phyloP scores from a whole-genome alignment of 345 rosid species.

The Gossypium longicalyx region DNA sequence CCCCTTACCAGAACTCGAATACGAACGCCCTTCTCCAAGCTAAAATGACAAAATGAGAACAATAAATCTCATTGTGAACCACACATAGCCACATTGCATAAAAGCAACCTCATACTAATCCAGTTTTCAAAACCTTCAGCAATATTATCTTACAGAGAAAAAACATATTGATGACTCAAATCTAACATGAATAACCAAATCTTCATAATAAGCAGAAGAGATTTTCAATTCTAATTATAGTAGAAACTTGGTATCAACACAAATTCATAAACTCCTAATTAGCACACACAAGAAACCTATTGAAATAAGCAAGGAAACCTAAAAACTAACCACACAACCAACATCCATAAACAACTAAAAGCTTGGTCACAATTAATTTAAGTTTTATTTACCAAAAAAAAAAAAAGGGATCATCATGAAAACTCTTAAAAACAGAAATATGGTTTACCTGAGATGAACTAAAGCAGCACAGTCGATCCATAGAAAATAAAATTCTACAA shows the following conservation, averaged over 20 bases:
- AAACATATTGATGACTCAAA: not conserved
- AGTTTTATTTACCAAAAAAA: not conserved
- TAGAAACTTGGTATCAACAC: not conserved
- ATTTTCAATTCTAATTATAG: not conserved
- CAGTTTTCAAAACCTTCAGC: not conserved
- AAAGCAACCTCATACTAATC: not conserved
- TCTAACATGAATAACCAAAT: not conserved
- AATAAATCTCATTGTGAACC: not conserved
- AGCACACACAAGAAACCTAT: not conserved
- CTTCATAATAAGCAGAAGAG: not conserved
- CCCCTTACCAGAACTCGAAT: slow-evolving; percentile 60
- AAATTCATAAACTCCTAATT: not conserved
- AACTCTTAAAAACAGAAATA: not conserved
- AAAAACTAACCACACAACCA: not conserved
- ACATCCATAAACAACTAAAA: not conserved
- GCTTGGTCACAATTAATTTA: not conserved
- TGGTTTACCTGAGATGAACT: slow-evolving; percentile 30
- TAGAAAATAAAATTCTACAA: slow-evolving; percentile 21
- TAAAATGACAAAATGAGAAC: slow-evolving; percentile 11
- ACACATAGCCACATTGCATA: not conserved
- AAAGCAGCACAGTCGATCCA: slow-evolving; percentile 46
- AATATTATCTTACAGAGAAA: not conserved
- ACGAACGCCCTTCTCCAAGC: slow-evolving; percentile 51
- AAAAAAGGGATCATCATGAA: not conserved
- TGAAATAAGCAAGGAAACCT: not conserved